Conservation (phyloP, 75 land plant species). For the Picea sitchensis region DNA sequence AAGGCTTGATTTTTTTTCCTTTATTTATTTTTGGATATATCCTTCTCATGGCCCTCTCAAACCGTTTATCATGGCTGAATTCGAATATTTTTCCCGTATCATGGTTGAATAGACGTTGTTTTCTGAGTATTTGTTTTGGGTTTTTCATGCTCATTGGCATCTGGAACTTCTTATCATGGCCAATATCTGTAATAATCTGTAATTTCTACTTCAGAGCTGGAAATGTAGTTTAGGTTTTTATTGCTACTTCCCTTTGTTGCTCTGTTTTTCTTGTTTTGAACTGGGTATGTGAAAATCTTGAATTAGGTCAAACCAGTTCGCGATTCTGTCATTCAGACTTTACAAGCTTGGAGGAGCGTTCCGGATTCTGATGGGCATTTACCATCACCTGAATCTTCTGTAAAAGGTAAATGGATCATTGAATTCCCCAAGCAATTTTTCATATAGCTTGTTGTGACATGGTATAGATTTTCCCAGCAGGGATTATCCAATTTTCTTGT, state of each 20-base stretch:
- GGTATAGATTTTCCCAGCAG: too few species aligned
- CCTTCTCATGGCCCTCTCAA: not conserved
- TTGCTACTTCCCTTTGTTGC: not conserved
- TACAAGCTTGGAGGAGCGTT: constrained; percentile 84
- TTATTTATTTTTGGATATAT: too few species aligned
- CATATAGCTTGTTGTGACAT: not conserved
- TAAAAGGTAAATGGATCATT: constrained; percentile 31
- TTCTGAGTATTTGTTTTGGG: too few species aligned
- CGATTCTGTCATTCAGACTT: constrained; percentile 67
- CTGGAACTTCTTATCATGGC: not conserved
- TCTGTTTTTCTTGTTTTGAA: not conserved
- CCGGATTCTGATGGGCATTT: constrained; percentile 21
- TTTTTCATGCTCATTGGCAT: too few species aligned
- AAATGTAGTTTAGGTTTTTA: not conserved
- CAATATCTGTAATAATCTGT: too few species aligned
- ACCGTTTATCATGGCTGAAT: not conserved
- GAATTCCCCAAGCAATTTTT: not conserved
- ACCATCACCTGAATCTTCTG: constrained; percentile 20
- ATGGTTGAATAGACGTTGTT: too few species aligned
- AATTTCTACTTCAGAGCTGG: too few species aligned
- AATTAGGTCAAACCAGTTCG: constrained; percentile 79
- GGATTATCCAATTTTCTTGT: not conserved
- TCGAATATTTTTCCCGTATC: too few species aligned
- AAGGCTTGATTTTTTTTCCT: too few species aligned
- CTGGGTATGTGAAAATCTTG: not conserved